Percentiles rank a stretch among this genome's conserved stretches.
Conservation (phyloP, 2,329 filamentous ascomycete genomes). For the Talaromyces atroroseus region DNA sequence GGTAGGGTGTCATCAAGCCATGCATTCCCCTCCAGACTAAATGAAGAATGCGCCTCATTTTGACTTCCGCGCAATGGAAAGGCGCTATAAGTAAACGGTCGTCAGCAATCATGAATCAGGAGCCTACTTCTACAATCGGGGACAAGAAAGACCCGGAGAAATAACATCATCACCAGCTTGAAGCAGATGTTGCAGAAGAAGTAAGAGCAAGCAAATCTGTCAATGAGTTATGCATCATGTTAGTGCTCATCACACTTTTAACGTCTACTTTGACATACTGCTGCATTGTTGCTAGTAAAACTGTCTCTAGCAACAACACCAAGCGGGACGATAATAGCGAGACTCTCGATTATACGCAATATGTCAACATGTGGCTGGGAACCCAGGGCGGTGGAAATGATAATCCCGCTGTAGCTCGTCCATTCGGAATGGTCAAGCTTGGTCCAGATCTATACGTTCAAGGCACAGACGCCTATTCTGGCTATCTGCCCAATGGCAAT, state of each 20-base stretch:
- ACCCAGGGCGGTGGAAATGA: slow-evolving; percentile 43
- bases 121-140: not conserved
- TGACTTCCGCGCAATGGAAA: not conserved
- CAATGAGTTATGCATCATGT: not conserved
- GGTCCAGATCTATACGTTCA: slow-evolving; percentile 49
- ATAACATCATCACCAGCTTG: not conserved
- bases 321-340: not conserved
- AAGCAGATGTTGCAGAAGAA: not conserved
- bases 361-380: slow-evolving; percentile 8
- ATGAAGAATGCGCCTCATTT: slow-evolving; percentile 8
- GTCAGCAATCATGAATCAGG: not conserved
- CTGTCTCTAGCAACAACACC: not conserved
- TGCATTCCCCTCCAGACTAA: not conserved
- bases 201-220: not conserved
- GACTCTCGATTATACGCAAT: slow-evolving; percentile 6
- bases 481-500: slow-evolving; percentile 45
- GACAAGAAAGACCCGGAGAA: not conserved
- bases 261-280: not conserved
- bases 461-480: slow-evolving; percentile 54
- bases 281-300: not conserved
- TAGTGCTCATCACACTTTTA: not conserved
- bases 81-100: not conserved
- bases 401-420: slow-evolving; percentile 51
- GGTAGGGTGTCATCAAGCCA: not conserved
- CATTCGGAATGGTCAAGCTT: slow-evolving; percentile 54